Evolutionary conservation across 805 yeast species (phyloP).

Genomic region (Ogataea parapolymorpha): DNA sequence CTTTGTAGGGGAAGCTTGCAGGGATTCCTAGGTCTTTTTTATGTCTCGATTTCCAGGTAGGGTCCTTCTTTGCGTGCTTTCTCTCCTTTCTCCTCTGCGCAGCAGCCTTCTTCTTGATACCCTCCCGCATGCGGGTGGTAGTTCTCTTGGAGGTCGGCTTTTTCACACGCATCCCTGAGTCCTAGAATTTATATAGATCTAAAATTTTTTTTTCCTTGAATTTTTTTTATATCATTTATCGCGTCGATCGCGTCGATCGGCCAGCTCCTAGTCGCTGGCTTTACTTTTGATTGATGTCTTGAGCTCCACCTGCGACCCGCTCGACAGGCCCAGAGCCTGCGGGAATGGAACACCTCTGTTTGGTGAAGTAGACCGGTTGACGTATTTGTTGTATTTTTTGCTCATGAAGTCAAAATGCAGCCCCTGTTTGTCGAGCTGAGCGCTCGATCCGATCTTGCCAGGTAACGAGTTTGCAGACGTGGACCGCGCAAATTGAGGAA

Average conservation of each 20-base stretch:
- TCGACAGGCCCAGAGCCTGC: slow-evolving; percentile 7
- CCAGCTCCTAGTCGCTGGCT: slow-evolving; percentile 9
- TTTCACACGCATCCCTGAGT: slow-evolving; percentile 32
- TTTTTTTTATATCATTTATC: slow-evolving; percentile 1
- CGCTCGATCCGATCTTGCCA: slow-evolving; percentile 4
- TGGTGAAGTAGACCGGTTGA: slow-evolving; percentile 10
- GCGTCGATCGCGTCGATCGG: slow-evolving; percentile 5
- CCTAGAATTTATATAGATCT: slow-evolving; percentile 6
- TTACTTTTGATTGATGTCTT: slow-evolving; percentile 17
- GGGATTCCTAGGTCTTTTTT: slow-evolving; percentile 96
- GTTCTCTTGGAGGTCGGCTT: slow-evolving; percentile 80
- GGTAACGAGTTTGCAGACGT: slow-evolving; percentile 16
- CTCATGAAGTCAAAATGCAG: slow-evolving; percentile 22
- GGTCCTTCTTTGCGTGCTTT: slow-evolving; percentile 81
- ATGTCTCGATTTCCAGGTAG: slow-evolving; percentile 85
- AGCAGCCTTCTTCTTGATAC: slow-evolving; percentile 91
- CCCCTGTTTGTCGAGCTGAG: slow-evolving; percentile 8
- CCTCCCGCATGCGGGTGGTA: slow-evolving; percentile 92
- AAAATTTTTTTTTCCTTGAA: slow-evolving; percentile 5
- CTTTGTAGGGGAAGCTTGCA: slow-evolving; percentile 90
- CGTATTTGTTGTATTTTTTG: slow-evolving; percentile 23
- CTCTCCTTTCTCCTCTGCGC: slow-evolving; percentile 86
- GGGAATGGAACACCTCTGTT: slow-evolving; percentile 6
- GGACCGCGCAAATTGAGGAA: slow-evolving; percentile 12
- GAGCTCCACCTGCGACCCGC: slow-evolving; percentile 21